Evolutionary conservation across 768 basidiomycete genomes (phyloP).

Genomic region (Lactifluus hygrophoroides): DNA sequence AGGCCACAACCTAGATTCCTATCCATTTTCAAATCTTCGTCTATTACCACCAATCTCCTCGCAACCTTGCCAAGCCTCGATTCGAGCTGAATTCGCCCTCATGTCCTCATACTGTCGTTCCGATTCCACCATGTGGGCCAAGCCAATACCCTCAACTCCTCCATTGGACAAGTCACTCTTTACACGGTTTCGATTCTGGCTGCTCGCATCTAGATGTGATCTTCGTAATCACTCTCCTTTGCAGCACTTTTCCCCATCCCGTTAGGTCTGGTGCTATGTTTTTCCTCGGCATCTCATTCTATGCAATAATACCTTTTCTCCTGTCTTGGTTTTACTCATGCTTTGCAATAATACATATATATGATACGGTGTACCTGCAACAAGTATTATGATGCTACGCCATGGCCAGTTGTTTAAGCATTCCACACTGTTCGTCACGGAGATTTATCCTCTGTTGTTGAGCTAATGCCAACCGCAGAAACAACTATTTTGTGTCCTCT

Average conservation of each 20-base stretch:
- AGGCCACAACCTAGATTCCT: background rate
- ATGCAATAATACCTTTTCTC: too few species aligned
- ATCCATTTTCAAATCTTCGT: background rate
- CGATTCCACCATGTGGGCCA: background rate
- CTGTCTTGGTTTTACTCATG: too few species aligned
- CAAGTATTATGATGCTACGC: too few species aligned
- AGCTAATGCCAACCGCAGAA: too few species aligned
- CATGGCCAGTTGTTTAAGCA: too few species aligned
- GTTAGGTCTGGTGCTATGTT: background rate
- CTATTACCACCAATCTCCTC: background rate
- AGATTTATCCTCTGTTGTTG: too few species aligned
- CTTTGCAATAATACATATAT: too few species aligned
- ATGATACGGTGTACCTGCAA: too few species aligned
- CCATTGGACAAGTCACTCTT: background rate
- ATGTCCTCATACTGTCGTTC: background rate
- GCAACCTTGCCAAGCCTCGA: background rate
- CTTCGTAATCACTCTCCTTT: background rate
- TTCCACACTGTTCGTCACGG: background rate
- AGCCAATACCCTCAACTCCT: background rate
- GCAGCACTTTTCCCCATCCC: background rate
- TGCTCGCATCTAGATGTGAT: background rate
- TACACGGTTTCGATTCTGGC: background rate
- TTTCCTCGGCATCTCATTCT: too few species aligned
- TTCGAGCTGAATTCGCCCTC: background rate
- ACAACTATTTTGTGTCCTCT: too few species aligned